Percentiles rank a stretch among this genome's conserved stretches.
phyloP scores from a whole-genome alignment of 208 protist species.

The Zelonia costaricensis region DNA sequence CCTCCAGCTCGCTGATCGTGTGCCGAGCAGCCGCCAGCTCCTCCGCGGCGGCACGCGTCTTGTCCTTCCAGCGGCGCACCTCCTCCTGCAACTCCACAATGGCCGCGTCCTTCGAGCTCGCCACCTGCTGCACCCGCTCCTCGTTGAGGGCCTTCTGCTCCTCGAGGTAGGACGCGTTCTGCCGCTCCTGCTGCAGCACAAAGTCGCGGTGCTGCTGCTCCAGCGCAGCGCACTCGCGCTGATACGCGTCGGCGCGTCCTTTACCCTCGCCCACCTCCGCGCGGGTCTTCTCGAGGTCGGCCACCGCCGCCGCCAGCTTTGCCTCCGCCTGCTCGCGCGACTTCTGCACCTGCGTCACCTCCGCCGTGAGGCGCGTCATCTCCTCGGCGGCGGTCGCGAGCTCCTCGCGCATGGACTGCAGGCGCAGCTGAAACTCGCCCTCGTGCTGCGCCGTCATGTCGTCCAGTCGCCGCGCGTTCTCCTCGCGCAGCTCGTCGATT shows the following conservation, averaged over 20 bases:
- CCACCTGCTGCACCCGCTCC: conserved; percentile 54
- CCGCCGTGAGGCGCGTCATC: conserved; percentile 33
- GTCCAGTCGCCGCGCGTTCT: conserved; percentile 48
- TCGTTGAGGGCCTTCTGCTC: conserved; percentile 47
- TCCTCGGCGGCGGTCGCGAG: conserved; percentile 34
- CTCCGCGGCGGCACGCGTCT: conserved; percentile 38
- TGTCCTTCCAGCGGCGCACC: conserved; percentile 43
- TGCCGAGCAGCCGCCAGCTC: conserved; percentile 60
- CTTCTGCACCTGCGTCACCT: conserved; percentile 23
- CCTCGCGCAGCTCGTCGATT: conserved; percentile 62
- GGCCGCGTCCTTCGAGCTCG: conserved; percentile 42
- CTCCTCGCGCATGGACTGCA: conserved; percentile 67
- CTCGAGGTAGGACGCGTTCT: conserved; percentile 31
- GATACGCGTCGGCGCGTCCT: conserved; percentile 8
- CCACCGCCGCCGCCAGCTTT: conserved; percentile 10
- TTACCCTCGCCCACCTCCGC: conserved; percentile 16
- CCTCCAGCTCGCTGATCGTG: conserved; percentile 34
- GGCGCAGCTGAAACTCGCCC: conserved; percentile 45
- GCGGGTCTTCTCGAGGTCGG: conserved; percentile 27
- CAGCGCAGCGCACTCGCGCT: conserved; percentile 31
- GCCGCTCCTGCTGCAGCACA: conserved; percentile 40
- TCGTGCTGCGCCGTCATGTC: conserved; percentile 68
- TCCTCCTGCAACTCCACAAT: conserved; percentile 67
- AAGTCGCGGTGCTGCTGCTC: conserved; percentile 58
- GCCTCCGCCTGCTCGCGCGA: conserved; percentile 23